Conservation (phyloP, 1,139 yeast genomes). For the Candida sanyaensis region DNA sequence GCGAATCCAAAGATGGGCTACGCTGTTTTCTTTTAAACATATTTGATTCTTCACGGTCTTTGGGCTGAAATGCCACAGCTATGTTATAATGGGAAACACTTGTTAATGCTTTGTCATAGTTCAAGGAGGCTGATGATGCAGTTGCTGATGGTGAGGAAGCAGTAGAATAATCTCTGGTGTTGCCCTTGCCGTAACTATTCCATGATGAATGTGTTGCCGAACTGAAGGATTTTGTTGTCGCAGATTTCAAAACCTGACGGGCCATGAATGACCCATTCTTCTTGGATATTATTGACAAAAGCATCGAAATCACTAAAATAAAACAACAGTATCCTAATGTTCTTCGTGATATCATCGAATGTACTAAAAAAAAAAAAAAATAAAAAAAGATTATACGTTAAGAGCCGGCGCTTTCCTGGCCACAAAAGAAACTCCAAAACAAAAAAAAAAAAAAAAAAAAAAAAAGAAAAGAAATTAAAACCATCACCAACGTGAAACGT, state of each 20-base stretch:
- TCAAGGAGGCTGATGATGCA: constrained; percentile 14
- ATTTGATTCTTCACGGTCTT: constrained; percentile 57
- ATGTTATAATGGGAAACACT: constrained; percentile 47
- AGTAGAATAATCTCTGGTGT: not conserved
- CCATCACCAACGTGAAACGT: not conserved
- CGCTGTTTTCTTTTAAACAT: constrained; percentile 28
- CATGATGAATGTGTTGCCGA: constrained; percentile 6
- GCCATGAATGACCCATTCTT: constrained; percentile 17
- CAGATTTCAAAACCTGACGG: not conserved
- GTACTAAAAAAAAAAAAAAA: not conserved
- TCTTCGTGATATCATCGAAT: constrained; percentile 3
- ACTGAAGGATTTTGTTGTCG: not conserved
- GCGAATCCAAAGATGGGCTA: constrained; percentile 46
- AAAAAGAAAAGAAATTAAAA: not conserved
- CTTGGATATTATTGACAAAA: constrained; percentile 28
- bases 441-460: not conserved
- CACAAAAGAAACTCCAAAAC: not conserved
- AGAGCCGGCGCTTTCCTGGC: not conserved
- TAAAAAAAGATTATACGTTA: not conserved
- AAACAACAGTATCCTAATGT: constrained; percentile 4
- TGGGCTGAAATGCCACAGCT: constrained; percentile 74
- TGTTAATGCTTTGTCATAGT: constrained; percentile 21
- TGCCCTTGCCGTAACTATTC: not conserved
- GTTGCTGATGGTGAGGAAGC: constrained; percentile 13
- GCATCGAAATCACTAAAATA: constrained; percentile 27